Evolutionary conservation across 2,329 filamentous ascomycete species (phyloP).

Genomic region (Coniochaeta ligniaria): DNA sequence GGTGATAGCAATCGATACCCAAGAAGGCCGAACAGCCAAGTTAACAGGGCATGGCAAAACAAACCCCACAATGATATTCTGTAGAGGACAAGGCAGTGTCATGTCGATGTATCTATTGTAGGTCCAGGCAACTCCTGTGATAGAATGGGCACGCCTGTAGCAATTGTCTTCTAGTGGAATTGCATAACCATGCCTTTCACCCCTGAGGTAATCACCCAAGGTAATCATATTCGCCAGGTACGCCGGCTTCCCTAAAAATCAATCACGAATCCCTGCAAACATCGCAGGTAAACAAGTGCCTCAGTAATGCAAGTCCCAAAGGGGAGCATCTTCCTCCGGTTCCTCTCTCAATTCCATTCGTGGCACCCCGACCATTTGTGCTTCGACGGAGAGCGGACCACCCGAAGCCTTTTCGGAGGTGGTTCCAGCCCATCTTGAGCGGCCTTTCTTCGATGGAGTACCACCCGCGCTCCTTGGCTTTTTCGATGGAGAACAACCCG

Average conservation of each 20-base stretch:
- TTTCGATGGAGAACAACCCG: neutral
- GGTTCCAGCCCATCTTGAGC: too few relatives aligned
- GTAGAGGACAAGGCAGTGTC: neutral
- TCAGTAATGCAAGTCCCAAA: neutral
- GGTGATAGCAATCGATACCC: neutral
- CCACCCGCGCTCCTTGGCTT: too few relatives aligned
- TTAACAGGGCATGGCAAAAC: neutral
- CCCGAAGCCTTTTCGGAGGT: too few relatives aligned
- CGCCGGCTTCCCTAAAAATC: neutral
- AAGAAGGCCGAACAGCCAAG: neutral
- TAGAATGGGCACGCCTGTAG: neutral
- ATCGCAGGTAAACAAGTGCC: neutral
- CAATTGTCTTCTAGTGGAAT: neutral
- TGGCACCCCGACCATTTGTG: neutral
- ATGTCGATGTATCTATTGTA: neutral
- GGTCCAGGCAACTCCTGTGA: neutral
- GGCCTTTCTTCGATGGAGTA: neutral
- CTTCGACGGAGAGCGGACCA: too few relatives aligned
- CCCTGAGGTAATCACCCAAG: neutral
- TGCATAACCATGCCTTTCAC: neutral
- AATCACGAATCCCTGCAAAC: neutral
- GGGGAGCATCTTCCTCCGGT: neutral
- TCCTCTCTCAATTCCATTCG: neutral
- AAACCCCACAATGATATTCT: neutral
- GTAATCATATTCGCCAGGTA: neutral